A percentile compares a stretch with the other conserved stretches of the same genome.
phyloP scores from a whole-genome alignment of 441 rosid genomes.

The Kokia cookei region DNA sequence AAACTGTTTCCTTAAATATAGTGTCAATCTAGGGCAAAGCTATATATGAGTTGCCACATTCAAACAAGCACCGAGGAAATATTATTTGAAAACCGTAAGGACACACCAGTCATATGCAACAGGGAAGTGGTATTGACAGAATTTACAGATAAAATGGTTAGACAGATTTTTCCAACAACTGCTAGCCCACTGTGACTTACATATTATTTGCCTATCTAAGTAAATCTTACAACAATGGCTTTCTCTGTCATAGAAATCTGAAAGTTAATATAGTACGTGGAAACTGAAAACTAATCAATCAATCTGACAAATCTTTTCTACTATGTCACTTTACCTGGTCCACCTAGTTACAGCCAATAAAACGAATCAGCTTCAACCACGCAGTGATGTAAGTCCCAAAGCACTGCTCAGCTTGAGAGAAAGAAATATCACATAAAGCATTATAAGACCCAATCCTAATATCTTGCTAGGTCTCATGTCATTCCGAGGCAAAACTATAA shows the following conservation, averaged over 20 bases:
- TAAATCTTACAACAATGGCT: not conserved
- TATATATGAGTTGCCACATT: not conserved
- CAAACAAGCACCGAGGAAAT: not conserved
- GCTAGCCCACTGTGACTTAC: not conserved
- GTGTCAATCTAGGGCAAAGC: no score
- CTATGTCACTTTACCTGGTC: not conserved
- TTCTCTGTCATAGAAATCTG: not conserved
- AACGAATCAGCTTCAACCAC: slow-evolving; percentile 13
- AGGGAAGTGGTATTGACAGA: not conserved
- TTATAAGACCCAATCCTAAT: slow-evolving; percentile 67
- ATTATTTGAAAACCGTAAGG: not conserved
- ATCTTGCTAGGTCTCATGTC: slow-evolving; percentile 72
- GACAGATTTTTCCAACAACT: not conserved
- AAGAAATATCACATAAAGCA: slow-evolving; percentile 61
- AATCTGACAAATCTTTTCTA: not conserved
- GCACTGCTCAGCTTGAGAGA: slow-evolving; percentile 45
- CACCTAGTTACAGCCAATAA: not conserved
- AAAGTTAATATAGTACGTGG: not conserved
- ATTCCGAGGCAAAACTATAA: slow-evolving; percentile 55
- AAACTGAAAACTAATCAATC: not conserved
- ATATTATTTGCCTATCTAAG: not conserved
- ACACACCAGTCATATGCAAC: not conserved
- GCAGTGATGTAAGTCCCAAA: slow-evolving; percentile 41
- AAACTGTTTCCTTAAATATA: no score
- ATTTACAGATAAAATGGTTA: not conserved